Conservation (phyloP, 2,329 filamentous ascomycete genomes). For the Albifimbria verrucaria region DNA sequence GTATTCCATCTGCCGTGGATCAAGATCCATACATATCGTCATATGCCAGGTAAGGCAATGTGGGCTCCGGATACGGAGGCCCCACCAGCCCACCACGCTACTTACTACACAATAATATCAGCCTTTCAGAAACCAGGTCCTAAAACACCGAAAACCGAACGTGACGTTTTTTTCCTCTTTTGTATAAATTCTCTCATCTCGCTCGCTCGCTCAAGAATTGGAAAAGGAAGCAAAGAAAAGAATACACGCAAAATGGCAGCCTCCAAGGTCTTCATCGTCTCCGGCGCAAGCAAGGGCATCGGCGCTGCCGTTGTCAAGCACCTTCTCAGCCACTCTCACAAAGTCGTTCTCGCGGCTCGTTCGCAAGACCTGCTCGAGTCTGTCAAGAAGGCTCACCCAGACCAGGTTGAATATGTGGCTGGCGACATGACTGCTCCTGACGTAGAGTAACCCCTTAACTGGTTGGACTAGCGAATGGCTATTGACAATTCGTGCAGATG, state of each 20-base stretch:
- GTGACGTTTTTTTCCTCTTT: no score
- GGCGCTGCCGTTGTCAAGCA: slow-evolving; percentile 53
- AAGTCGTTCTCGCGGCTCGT: slow-evolving; percentile 57
- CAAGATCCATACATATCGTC: neutral
- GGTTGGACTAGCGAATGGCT: no score
- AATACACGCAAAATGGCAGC: slow-evolving; percentile 29
- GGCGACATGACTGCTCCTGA: slow-evolving; percentile 53
- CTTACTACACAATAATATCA: no score
- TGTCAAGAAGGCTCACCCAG: slow-evolving; percentile 44
- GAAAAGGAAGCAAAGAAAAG: neutral
- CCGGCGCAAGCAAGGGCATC: slow-evolving; percentile 62
- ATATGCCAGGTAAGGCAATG: neutral
- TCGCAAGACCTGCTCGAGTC: slow-evolving; percentile 43
- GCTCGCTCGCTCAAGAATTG: neutral
- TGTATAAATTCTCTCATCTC: no score
- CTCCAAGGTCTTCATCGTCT: slow-evolving; percentile 68
- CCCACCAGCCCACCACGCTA: neutral
- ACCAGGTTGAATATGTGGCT: slow-evolving; percentile 52
- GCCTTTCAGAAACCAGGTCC: no score
- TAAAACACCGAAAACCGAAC: no score
- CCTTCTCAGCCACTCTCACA: slow-evolving; percentile 52
- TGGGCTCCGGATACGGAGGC: neutral
- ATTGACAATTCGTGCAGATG: slow-evolving; percentile 37
- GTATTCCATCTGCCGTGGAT: neutral
- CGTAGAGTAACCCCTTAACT: slow-evolving; percentile 30